phyloP scores from a whole-genome alignment of 148 eudicot species.

The Cornus florida region DNA sequence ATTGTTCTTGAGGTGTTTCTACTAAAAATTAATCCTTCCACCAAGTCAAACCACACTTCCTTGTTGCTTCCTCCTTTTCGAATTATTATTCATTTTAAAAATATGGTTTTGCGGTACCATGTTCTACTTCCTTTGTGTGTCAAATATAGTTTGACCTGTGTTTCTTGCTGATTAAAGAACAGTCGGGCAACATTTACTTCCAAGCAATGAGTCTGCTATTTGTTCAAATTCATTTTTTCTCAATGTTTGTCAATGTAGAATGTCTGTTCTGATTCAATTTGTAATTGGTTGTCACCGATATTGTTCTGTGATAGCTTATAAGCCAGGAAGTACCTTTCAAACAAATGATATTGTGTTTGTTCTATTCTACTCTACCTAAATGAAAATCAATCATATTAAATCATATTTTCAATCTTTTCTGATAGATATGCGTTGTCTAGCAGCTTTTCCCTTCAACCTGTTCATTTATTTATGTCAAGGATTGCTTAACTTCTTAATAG shows the following conservation, averaged over 20 bases:
- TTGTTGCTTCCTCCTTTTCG: not conserved
- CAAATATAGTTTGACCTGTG: not conserved
- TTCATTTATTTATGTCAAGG: not conserved
- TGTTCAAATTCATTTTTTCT: not conserved
- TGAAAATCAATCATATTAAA: not conserved
- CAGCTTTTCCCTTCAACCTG: not conserved
- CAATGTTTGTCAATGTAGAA: too few relatives aligned
- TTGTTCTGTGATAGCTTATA: too few relatives aligned
- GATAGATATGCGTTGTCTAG: not conserved
- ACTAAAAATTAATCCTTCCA: constrained; percentile 1
- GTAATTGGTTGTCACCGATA: too few relatives aligned
- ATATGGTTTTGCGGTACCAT: not conserved
- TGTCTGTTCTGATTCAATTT: too few relatives aligned
- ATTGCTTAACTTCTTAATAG: not conserved
- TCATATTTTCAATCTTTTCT: not conserved
- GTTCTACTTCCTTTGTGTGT: not conserved
- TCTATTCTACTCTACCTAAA: too few relatives aligned
- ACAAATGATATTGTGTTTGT: too few relatives aligned
- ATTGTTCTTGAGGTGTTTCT: not conserved
- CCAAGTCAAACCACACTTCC: constrained; percentile 3
- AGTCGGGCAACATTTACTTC: not conserved
- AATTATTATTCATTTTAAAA: not conserved
- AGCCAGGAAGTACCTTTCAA: too few relatives aligned
- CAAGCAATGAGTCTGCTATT: not conserved
- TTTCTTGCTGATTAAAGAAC: not conserved